Evolutionary conservation across 345 rosid species (phyloP), one percentile per base, ranked within the genome.

Genomic region (Hibiscus trionum): DNA sequence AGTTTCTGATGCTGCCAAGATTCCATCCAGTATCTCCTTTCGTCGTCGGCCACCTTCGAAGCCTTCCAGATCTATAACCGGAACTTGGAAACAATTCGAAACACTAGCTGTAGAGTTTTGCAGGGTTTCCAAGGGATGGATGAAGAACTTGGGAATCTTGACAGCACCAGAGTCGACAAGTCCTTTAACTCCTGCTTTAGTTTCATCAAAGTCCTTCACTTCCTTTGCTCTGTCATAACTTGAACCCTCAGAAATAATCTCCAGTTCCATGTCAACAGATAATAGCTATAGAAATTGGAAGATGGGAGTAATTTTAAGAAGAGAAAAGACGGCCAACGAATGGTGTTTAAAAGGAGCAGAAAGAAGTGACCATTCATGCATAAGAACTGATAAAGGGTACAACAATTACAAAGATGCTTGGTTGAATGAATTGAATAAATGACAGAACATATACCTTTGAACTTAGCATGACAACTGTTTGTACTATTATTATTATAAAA

Each of bases 31-130:
- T 5, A 82, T 75, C 72, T 70, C 78, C n/a, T 7, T 29, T 19
- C 76, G 62, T 21, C 56, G 59, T n/a, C 44, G 53, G 27, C 50
- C 1, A 9, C 62, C 67, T 16, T 79, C 74, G 8, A 50, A 46
- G 55, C 82, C 80, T 27, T 70, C 73, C 1, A 84, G 63, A 77
- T 86, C 83, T 19, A 86, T 80, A 24, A 86, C 66, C 0, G 90
- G 90, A 17, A 84, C 61, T 53, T 70, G 75, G 26, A 70, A 52
- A 27, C 66, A 16, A 55, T 19, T 12, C 31, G 35, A 33, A 37
- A 12, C 29, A n/a, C 71, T 26, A 0, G 8, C 4, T 8, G 69
- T 24, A 2, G 67, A 5, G 17, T 57, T 70, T 53, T 59, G 49
- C 37, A 55, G 69, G 63, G 37, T 62, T 58, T 79, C 75, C 1